phyloP scores from a whole-genome alignment of 306 rosid genomes.

The peach (Prunus persica) region DNA sequence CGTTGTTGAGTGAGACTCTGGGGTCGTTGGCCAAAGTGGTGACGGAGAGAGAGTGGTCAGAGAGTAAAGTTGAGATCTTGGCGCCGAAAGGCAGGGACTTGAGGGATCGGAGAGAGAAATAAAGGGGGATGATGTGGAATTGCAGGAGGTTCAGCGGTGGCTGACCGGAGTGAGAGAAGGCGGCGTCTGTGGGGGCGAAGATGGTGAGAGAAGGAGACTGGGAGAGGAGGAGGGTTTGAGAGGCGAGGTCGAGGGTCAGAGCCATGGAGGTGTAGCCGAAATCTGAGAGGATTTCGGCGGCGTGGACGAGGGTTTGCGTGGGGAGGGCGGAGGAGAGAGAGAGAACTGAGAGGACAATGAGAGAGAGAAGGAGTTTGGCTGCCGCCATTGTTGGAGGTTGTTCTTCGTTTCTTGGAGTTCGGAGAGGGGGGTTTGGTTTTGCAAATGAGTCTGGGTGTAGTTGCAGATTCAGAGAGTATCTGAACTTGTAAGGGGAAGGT shows the following conservation, averaged over 20 bases:
- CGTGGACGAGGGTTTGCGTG: conserved; percentile 42
- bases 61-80: conserved; percentile 45
- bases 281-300: conserved; percentile 51
- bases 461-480: neutral
- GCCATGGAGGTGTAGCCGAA: conserved; percentile 58
- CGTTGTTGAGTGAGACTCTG: conserved; percentile 49
- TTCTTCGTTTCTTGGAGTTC: neutral
- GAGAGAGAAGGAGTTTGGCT: conserved; percentile 10
- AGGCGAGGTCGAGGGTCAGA: conserved; percentile 46
- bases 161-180: conserved; percentile 34
- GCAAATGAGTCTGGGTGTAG: neutral
- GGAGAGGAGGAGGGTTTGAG: conserved; percentile 25
- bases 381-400: conserved; percentile 28
- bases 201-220: conserved; percentile 38
- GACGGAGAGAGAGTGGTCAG: conserved; percentile 35
- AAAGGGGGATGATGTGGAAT: conserved; percentile 51
- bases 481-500: no score
- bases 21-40: conserved; percentile 8
- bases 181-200: conserved; percentile 42
- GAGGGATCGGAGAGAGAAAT: conserved; percentile 45
- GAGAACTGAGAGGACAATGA: conserved; percentile 24
- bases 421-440: neutral
- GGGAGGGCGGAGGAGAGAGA: conserved; percentile 25
- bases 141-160: conserved; percentile 45
- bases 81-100: conserved; percentile 56